Evolutionary conservation across 2,329 filamentous ascomycete genomes (phyloP), one percentile per base, ranked within the genome.

Genomic region (Pezicula radicicola): DNA sequence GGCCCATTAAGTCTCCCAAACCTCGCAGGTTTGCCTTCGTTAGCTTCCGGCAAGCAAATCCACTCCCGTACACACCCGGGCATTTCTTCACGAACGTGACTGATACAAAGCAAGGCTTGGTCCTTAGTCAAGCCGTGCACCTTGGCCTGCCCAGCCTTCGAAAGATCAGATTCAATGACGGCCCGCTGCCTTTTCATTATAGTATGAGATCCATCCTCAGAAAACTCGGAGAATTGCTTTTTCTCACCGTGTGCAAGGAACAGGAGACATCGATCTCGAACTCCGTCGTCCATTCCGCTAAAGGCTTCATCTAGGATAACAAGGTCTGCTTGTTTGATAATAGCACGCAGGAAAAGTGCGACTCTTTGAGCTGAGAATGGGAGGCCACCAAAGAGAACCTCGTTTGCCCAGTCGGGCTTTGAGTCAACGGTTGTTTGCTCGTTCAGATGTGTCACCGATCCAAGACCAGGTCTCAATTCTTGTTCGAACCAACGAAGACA

Each of bases 81-180:
- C 9, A 97, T 88, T 69, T 99, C 94, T 62, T 96, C 91, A 56
- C 85, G 85, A 55, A 93, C 79, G 71, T 99, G 94, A 55, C 91
- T 94, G 54, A 97, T 93, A 57, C 92, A 91, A n/a, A 97, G 80
- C 49, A 99, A 72, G 1, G 91, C 91, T 70, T 97, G 93, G 19
- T 82, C 69, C 1, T 83, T 74, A 2, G 78, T 77, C 51, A 97
- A 70, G 0, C 91, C 91, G 1, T 63, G 65, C 4, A 93, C 71
- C 19, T 70, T 75, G 1, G 83, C 74, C 2, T 67, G 64, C 0
- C 74, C 79, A 0, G 69, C 60, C 50, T 70, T 72, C 7, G 72
- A 68, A 1, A 69, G 67, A 2, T 77, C 70, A 53, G 77, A 83
- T 12, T 79, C 72, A 0, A 79, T 68, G 28, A 77, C 63, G 6